A percentile compares a stretch with the other conserved stretches of the same genome.
These are phyloP conservation scores for Gastrolobium villosum DNA, from an alignment of 306 rosid species.

Conservation along the genomic window DNA sequence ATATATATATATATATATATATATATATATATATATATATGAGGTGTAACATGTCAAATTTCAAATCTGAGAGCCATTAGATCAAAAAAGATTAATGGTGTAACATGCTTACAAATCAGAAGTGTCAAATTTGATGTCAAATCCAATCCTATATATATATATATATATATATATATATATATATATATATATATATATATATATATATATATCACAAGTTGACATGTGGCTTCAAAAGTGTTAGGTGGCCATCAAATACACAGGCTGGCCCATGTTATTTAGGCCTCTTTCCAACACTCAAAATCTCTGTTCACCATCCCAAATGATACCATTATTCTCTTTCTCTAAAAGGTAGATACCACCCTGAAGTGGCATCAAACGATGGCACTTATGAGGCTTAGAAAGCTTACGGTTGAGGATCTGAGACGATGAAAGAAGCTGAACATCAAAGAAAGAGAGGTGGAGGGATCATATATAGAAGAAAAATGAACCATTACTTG, in stretches of 20 bases:
- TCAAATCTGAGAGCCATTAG: too few species aligned
- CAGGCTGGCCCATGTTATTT: conserved; percentile 60
- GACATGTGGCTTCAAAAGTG: neutral
- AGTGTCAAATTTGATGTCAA: too few species aligned
- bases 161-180: neutral
- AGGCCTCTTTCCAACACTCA: conserved; percentile 41
- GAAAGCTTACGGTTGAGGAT: neutral
- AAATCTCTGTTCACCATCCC: neutral
- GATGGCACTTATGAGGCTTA: neutral
- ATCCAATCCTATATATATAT: too few species aligned
- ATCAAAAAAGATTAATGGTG: too few species aligned
- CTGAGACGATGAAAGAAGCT: neutral
- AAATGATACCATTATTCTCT: conserved; percentile 40
- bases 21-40: too few species aligned
- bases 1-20: too few species aligned
- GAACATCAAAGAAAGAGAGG: conserved; percentile 3
- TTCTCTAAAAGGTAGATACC: conserved; percentile 36
- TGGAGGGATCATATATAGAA: neutral
- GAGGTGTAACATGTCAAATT: too few species aligned
- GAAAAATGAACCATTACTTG: conserved; percentile 51
- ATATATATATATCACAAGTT: neutral
- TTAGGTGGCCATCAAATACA: conserved; percentile 12
- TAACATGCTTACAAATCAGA: too few species aligned
- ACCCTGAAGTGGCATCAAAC: neutral
- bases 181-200: too few species aligned